Conservation (phyloP, 257 asterid species). For the Solanum pimpinellifolium region DNA sequence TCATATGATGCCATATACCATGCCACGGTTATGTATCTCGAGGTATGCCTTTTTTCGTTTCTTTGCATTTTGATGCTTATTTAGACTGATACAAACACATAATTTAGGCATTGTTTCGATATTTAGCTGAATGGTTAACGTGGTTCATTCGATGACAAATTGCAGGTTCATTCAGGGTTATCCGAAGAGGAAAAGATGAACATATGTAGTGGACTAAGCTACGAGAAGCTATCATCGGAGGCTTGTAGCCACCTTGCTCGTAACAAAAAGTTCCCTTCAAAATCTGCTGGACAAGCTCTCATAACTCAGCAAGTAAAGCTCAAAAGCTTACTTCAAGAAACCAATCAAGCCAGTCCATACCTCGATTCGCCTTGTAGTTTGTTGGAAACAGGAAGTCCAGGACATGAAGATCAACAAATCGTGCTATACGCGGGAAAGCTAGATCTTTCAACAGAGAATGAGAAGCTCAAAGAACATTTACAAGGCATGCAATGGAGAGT, state of each 20-base stretch:
- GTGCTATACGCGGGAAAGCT: slow-evolving; percentile 63
- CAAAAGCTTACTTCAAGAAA: slow-evolving; percentile 52
- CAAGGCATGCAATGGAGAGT: slow-evolving; percentile 93
- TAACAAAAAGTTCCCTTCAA: slow-evolving; percentile 57
- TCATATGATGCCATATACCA: slow-evolving; percentile 50
- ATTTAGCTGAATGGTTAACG: neutral
- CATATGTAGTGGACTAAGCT: slow-evolving; percentile 42
- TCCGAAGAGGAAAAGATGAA: slow-evolving; percentile 52
- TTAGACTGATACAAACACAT: neutral
- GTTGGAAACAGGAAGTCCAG: neutral
- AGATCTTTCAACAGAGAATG: slow-evolving; percentile 45
- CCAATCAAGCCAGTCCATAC: slow-evolving; percentile 9
- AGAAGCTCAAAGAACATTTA: slow-evolving; percentile 50
- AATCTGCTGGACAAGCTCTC: slow-evolving; percentile 48
- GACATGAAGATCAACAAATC: slow-evolving; percentile 32
- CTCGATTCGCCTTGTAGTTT: slow-evolving; percentile 8
- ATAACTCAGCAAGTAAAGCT: slow-evolving; percentile 50
- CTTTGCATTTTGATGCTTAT: neutral
- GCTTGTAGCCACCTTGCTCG: slow-evolving; percentile 42
- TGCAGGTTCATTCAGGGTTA: slow-evolving; percentile 63
- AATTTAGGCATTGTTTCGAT: neutral
- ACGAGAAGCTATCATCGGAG: slow-evolving; percentile 60
- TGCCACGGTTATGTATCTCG: slow-evolving; percentile 55
- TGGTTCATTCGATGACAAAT: neutral
- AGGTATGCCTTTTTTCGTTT: slow-evolving; percentile 21